These are phyloP conservation scores for Apophysomyces trapeziformis DNA, from an alignment of 371 early-diverging fungal species.

Conservation along the genomic window DNA sequence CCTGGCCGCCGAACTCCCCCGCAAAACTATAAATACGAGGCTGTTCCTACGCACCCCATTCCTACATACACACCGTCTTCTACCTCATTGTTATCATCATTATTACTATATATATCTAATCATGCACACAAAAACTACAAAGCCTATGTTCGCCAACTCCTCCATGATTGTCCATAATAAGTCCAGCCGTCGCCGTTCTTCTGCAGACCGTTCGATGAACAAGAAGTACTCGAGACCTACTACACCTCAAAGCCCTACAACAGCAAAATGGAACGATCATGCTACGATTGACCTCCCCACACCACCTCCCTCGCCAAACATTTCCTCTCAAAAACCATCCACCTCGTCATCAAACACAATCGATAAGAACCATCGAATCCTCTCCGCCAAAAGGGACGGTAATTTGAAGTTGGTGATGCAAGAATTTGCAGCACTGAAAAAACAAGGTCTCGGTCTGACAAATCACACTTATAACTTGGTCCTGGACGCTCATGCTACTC, in stretches of 20 bases:
- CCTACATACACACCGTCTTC: not conserved
- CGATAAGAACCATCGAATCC: slow-evolving; percentile 33
- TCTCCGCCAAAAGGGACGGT: slow-evolving; percentile 40
- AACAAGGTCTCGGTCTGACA: slow-evolving; percentile 33
- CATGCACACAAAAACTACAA: slow-evolving; percentile 7
- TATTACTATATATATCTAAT: not conserved
- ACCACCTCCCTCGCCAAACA: slow-evolving; percentile 39
- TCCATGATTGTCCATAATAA: not conserved
- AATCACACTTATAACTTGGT: slow-evolving; percentile 49
- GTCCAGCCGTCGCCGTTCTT: slow-evolving; percentile 6
- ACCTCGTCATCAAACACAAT: slow-evolving; percentile 18
- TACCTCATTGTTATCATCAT: not conserved
- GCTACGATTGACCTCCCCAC: slow-evolving; percentile 18
- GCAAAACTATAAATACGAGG: slow-evolving; percentile 7
- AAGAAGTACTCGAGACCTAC: not conserved
- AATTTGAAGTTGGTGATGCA: slow-evolving; percentile 37
- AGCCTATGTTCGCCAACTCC: not conserved
- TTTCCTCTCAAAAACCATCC: slow-evolving; percentile 16
- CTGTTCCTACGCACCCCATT: not conserved
- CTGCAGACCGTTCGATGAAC: slow-evolving; percentile 2
- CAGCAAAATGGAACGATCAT: slow-evolving; percentile 14
- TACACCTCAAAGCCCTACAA: not conserved
- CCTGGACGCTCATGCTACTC: slow-evolving; percentile 41
- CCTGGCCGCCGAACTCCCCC: slow-evolving; percentile 4
- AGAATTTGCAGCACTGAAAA: slow-evolving; percentile 38